Evolutionary conservation across 192 early-diverging fungal species (phyloP), one percentile per base, ranked within the genome.

Genomic region (Coemansia javaensis): DNA sequence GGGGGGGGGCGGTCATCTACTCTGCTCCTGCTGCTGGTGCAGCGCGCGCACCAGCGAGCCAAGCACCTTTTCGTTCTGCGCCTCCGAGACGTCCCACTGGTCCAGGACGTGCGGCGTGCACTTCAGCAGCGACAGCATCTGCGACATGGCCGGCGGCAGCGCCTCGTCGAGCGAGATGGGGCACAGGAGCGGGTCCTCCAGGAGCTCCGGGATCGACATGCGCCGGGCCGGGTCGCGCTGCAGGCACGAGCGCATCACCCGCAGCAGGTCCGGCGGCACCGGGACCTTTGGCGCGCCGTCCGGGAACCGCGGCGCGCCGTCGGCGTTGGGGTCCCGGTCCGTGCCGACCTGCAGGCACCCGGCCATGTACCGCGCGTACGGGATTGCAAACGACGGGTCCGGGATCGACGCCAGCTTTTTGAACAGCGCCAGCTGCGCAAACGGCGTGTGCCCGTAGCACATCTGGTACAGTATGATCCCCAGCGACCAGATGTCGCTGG

Each of bases 401-500:
- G 79, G 77, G 35, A 97, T 97, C 1, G 77, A 79, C 4, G 74
- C 73, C 21, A 93, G 46, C 61, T 90, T 92, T 34, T 83, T 54
- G 43, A 74, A 68, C 39, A 85, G 54, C n/a, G 74, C 37, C 11
- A 91, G 59, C 45, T 88, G 75, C 15, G 79, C 74, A 66, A 95
- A 97, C 8, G 92, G 94, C 5, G 91, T 83, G 7, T 73, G 72
- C 0, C 87, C 87, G 50, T 94, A 95, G 7, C 90, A 79, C 77
- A 97, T 84, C 47, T 91, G 86, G 63, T 95, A 97, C 15, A 95
- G 55, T 25, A 97, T 97, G 43, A 91, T 93, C 12, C 92, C 92
- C 8, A 94, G 64, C 0, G 90, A 90, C 94, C 94, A 90, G 2
- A 97, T 85, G 55, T 97, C 94, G 41, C 82, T 85, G 0, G 92